Conservation (phyloP, 2,329 filamentous ascomycete genomes). For the Eurotiales sp. region DNA sequence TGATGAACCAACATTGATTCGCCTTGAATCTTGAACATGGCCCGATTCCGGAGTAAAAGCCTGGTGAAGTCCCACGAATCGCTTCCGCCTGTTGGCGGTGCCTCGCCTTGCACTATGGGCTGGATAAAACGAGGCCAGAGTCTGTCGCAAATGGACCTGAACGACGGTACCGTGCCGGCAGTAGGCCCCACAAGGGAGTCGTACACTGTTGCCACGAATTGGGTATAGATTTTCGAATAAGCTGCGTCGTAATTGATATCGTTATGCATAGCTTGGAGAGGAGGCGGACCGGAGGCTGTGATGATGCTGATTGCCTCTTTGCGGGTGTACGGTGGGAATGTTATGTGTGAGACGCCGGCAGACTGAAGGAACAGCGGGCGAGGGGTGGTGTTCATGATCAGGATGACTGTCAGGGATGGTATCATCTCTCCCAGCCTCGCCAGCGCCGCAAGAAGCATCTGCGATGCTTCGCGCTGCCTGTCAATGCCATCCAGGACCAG, state of each 20-base stretch:
- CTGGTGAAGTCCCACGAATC: constrained; percentile 78
- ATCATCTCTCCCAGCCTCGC: constrained; percentile 79
- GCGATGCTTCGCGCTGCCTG: constrained; percentile 71
- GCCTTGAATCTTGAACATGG: constrained; percentile 44
- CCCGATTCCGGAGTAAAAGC: constrained; percentile 59
- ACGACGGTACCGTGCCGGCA: constrained; percentile 71
- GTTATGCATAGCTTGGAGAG: background rate
- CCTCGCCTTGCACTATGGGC: constrained; percentile 69
- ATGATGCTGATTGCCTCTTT: constrained; percentile 75
- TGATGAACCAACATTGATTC: constrained; percentile 42
- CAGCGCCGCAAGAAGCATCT: constrained; percentile 75
- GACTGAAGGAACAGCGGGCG: constrained; percentile 66
- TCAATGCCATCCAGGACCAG: constrained; percentile 88
- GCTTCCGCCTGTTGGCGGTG: constrained; percentile 36
- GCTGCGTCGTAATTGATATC: background rate
- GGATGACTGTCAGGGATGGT: constrained; percentile 69
- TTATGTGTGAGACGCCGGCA: constrained; percentile 68
- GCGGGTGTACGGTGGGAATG: constrained; percentile 82
- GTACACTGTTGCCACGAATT: constrained; percentile 80
- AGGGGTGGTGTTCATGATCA: constrained; percentile 68
- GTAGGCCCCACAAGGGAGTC: constrained; percentile 80
- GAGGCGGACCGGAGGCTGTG: constrained; percentile 46
- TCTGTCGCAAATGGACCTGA: constrained; percentile 64
- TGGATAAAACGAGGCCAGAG: constrained; percentile 84
- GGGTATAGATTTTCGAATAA: constrained; percentile 45